Conservation (phyloP, 2,329 filamentous ascomycete genomes). For the Pseudopyricularia cyperi region DNA sequence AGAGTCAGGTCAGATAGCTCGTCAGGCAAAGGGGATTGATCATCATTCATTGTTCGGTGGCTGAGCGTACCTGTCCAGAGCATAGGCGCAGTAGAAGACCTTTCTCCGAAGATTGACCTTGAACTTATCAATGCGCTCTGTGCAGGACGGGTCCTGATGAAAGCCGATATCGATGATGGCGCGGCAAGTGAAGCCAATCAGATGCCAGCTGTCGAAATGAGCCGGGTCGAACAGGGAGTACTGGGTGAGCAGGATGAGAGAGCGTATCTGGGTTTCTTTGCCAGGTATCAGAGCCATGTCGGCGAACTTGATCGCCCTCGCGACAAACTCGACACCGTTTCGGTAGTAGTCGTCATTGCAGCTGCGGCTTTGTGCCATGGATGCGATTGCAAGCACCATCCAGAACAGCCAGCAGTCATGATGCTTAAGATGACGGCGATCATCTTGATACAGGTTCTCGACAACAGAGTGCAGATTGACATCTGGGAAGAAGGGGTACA, state of each 20-base stretch:
- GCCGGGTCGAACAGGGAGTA: constrained; percentile 84
- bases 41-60: constrained; percentile 2
- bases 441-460: constrained; percentile 66
- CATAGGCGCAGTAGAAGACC: constrained; percentile 85
- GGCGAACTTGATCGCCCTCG: constrained; percentile 59
- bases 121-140: constrained; percentile 52
- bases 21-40: neutral
- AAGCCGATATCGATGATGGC: constrained; percentile 82
- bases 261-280: constrained; percentile 74
- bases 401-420: constrained; percentile 79
- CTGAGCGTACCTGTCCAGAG: constrained; percentile 60
- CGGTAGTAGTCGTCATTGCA: constrained; percentile 51
- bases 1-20: neutral
- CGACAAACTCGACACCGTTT: constrained; percentile 42
- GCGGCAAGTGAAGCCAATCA: constrained; percentile 81
- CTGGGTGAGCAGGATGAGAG: constrained; percentile 71
- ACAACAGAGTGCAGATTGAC: constrained; percentile 64
- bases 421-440: constrained; percentile 39
- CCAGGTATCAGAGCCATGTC: constrained; percentile 78
- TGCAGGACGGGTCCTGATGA: constrained; percentile 76
- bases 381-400: constrained; percentile 79
- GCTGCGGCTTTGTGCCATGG: constrained; percentile 57
- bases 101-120: constrained; percentile 66
- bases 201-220: constrained; percentile 88
- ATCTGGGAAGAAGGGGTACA: constrained; percentile 76